Evolutionary conservation across 495 filamentous ascomycete species (phyloP), one percentile per base, ranked within the genome.

Genomic region (Penicillium tannophilum): DNA sequence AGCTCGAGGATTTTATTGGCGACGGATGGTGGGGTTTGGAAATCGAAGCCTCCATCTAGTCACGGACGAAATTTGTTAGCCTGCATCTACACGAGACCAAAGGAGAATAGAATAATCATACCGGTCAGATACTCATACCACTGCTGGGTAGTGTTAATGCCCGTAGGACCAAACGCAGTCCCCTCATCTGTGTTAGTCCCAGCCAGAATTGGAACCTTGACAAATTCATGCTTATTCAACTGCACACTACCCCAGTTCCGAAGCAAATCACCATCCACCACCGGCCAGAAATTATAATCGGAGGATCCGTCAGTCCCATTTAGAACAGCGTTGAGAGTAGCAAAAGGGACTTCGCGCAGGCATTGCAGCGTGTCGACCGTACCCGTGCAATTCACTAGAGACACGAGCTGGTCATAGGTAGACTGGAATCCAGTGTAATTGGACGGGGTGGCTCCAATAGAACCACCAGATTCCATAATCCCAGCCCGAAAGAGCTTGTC

Each of bases 151-250:
- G 75, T 82, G 39, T 83, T 75, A 23, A 82, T 73, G 14, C 76
- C 79, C 4, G 57, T 70, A 0, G 70, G 69, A 8, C 72, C 76
- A 55, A 82, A 82, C 7, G 62, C 64, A 1, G 70, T 69, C 6
- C 80, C 82, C 61, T 85, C 82, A 49, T 84, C 80, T 7, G 73
- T 78, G 51, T 81, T 82, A 5, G 66, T 72, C 12, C 81, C 80
- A 2, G 71, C 47, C 16, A 82, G 70, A 52, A 82, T 75, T 3
- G 83, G 82, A 3, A 81, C 74, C 50, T 77, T 74, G 60, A 82
- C 67, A 49, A 82, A 77, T 17, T 74, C 65, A 24, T 72, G 68
- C 11, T 70, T 58, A 17, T 69, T 47, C 4, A 81, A 59, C 31
- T 70, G 68, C 0, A 63, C 63, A 36, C 69, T 72, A 1, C 77